Evolutionary conservation across 2,329 filamentous ascomycete species (phyloP).

Genomic region (Fusarium albidum): DNA sequence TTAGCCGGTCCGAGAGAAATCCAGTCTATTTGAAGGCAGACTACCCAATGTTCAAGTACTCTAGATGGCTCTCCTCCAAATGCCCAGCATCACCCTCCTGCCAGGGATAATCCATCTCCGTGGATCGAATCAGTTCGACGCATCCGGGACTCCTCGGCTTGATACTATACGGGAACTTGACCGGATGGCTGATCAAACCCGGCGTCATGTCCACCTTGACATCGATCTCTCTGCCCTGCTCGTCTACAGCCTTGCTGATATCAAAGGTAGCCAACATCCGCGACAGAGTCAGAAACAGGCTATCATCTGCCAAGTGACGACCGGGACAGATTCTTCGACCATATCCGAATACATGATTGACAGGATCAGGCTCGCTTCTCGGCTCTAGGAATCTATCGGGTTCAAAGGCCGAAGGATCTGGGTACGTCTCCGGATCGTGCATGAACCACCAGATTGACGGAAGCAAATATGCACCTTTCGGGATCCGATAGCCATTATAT

Average conservation of each 20-base stretch:
- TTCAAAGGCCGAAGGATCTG: slow-evolving; percentile 46
- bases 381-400: slow-evolving; percentile 44
- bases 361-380: slow-evolving; percentile 43
- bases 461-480: slow-evolving; percentile 40
- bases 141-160: slow-evolving; percentile 27
- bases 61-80: background rate
- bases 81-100: slow-evolving; percentile 32
- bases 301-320: slow-evolving; percentile 42
- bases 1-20: too few species aligned
- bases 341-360: slow-evolving; percentile 43
- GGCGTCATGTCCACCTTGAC: slow-evolving; percentile 21
- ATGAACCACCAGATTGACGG: slow-evolving; percentile 36
- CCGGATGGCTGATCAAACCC: slow-evolving; percentile 30
- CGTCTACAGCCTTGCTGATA: slow-evolving; percentile 41
- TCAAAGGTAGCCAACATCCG: slow-evolving; percentile 57
- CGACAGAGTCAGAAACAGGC: slow-evolving; percentile 46
- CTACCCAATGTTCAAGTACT: too few species aligned
- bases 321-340: slow-evolving; percentile 49
- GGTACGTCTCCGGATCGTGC: slow-evolving; percentile 74
- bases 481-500: slow-evolving; percentile 40
- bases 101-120: slow-evolving; percentile 34
- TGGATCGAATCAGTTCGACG: slow-evolving; percentile 25
- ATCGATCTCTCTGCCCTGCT: slow-evolving; percentile 29
- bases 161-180: slow-evolving; percentile 28
- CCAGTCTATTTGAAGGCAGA: too few species aligned